phyloP scores from a whole-genome alignment of 306 rosid species.

The Vigna nakashimae region DNA sequence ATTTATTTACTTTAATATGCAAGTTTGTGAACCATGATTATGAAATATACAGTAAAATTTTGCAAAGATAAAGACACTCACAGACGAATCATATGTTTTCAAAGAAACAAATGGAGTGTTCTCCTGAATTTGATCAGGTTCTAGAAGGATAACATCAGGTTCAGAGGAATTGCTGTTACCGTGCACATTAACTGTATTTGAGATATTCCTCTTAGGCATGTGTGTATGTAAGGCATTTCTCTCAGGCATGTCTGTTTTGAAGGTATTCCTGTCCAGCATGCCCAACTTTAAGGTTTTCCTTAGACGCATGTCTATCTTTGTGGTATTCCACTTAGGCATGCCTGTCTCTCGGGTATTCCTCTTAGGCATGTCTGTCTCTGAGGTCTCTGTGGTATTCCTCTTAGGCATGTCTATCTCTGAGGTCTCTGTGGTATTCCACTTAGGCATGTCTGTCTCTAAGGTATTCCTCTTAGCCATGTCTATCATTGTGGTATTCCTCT shows the following conservation, averaged over 20 bases:
- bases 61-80: conserved; percentile 46
- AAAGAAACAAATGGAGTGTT: conserved; percentile 47
- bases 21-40: conserved; percentile 14
- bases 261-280: conserved; percentile 15
- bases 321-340: conserved; percentile 17
- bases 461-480: background rate
- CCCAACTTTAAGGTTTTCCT: conserved; percentile 12
- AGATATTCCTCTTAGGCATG: background rate
- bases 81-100: conserved; percentile 42
- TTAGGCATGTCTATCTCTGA: background rate
- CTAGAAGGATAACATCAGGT: conserved; percentile 47
- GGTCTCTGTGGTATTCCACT: conserved; percentile 24
- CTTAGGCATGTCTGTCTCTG: background rate
- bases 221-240: conserved; percentile 18
- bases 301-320: background rate
- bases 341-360: conserved; percentile 8
- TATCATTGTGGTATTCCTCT: conserved; percentile 8
- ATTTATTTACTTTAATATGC: conserved; percentile 9
- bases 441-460: background rate
- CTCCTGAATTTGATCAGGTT: conserved; percentile 44
- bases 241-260: background rate
- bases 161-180: conserved; percentile 45
- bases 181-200: too few species aligned
- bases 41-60: background rate
- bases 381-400: conserved; percentile 22